phyloP scores from a whole-genome alignment of 1,284 basidiomycete species.

The Clitocybe nebularis region DNA sequence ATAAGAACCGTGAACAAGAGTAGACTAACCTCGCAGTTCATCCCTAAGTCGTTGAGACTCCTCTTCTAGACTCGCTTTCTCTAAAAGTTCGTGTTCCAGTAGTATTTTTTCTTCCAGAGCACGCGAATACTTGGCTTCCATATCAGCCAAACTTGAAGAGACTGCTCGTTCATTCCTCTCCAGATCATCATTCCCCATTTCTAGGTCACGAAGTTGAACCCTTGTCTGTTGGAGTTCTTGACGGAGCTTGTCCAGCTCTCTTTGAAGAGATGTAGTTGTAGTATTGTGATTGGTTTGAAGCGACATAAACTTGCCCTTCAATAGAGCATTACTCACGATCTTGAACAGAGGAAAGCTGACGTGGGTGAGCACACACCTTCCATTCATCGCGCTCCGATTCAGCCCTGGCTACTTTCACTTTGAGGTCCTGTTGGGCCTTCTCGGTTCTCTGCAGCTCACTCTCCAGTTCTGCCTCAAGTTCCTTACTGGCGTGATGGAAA shows the following conservation, averaged over 20 bases:
- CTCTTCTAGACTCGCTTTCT: slow-evolving; percentile 88
- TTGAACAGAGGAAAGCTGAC: neutral
- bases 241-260: slow-evolving; percentile 82
- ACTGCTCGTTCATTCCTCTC: slow-evolving; percentile 91
- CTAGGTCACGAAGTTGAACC: slow-evolving; percentile 81
- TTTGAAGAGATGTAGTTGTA: slow-evolving; percentile 80
- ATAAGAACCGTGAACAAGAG: slow-evolving; percentile 9
- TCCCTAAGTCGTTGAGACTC: slow-evolving; percentile 91
- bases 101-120: slow-evolving; percentile 96
- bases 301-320: slow-evolving; percentile 81
- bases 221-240: slow-evolving; percentile 80
- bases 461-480: slow-evolving; percentile 91
- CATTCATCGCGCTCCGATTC: slow-evolving; percentile 86
- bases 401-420: slow-evolving; percentile 67
- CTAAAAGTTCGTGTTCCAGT: slow-evolving; percentile 93
- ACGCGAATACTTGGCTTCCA: slow-evolving; percentile 88
- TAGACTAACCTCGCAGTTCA: slow-evolving; percentile 80
- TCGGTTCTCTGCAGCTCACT: slow-evolving; percentile 85
- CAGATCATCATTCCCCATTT: slow-evolving; percentile 95
- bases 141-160: slow-evolving; percentile 85
- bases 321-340: slow-evolving; percentile 1
- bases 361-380: slow-evolving; percentile 61
- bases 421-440: slow-evolving; percentile 79
- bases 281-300: slow-evolving; percentile 89
- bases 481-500: slow-evolving; percentile 87